These are phyloP conservation scores for Starmerella cellae DNA, from an alignment of 805 yeast genomes.

Conservation along the genomic window DNA sequence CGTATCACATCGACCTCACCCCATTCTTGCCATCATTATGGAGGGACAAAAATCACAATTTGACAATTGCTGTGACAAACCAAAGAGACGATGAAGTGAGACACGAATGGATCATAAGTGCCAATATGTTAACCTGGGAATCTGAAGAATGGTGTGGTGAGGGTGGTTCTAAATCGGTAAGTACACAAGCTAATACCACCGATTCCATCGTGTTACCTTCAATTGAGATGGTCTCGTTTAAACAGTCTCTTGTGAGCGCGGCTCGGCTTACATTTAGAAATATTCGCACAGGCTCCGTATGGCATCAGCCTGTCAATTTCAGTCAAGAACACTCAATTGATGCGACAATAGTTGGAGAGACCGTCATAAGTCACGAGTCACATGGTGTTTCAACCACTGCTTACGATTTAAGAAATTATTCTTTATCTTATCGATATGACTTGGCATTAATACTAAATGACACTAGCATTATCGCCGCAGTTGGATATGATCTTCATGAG, in stretches of 20 bases:
- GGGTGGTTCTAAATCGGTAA: slow-evolving; percentile 20
- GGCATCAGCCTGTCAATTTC: slow-evolving; percentile 2
- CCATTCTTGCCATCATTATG: slow-evolving; percentile 55
- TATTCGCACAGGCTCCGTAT: background rate
- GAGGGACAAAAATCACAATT: slow-evolving; percentile 24
- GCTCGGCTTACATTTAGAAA: slow-evolving; percentile 4
- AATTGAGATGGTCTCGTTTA: slow-evolving; percentile 1
- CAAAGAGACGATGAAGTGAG: slow-evolving; percentile 8
- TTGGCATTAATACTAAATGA: slow-evolving; percentile 3
- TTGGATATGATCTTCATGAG: background rate
- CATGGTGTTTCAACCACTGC: background rate
- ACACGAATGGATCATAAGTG: slow-evolving; percentile 26
- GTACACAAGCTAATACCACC: slow-evolving; percentile 1
- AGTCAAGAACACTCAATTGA: slow-evolving; percentile 1
- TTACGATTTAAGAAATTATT: slow-evolving; percentile 1
- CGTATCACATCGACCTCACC: slow-evolving; percentile 55
- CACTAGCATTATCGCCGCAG: background rate
- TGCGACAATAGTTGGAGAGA: slow-evolving; percentile 2
- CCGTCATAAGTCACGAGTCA: slow-evolving; percentile 4
- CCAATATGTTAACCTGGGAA: slow-evolving; percentile 25
- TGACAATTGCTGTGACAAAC: slow-evolving; percentile 39
- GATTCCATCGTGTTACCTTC: slow-evolving; percentile 2
- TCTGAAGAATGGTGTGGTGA: slow-evolving; percentile 9
- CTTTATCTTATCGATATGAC: background rate
- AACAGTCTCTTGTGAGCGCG: slow-evolving; percentile 1